Base-by-base conservation (phyloP, 1,284 basidiomycete species). In the Salmacisia buchloeana region DNA sequence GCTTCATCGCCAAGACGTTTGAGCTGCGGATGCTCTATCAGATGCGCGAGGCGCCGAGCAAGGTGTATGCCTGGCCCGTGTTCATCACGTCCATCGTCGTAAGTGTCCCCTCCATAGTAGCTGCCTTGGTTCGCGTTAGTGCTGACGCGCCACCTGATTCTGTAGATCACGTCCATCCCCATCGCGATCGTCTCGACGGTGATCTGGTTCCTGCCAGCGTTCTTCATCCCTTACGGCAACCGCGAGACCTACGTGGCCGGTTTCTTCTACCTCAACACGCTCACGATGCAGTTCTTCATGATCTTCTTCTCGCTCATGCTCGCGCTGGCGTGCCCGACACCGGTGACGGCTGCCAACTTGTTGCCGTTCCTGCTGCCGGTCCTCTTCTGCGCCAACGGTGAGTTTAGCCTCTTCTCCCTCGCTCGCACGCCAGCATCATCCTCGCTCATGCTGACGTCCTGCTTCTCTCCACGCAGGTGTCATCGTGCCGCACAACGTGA, bases 331-430 rank as follows among this genome's bases (percentile, higher is more conserved):
- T 76, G 72, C 27, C 70, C 75, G 4, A 76, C 74, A 15, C 75
- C 76, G 0, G 70, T 77, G 52, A 74, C 69, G 0, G 74, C 76
- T 1, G 69, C 75, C 54, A 74, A 77, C 52, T 62, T 77, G 58
- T 66, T 78, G n/a, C 76, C 76, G 0, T 76, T 77, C 62, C 66
- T 77, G 56, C 70, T 78, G 38, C 73, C 76, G 9, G 75, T 78
- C 43, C 67, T 81, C 60, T 75, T 80, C 35, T 76, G 83, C 56
- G 82, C 72, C 64, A 73, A 74, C 49, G 76, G 76, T 43, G 41
- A 43, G 41, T 43, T 15, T 15, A 38, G 35, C 15, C 7, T 38
- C 35, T 15, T 38, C 15, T 15, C 35, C n/a, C n/a, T n/a, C n/a
- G n/a, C n/a, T n/a, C n/a, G n/a, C n/a, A n/a, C n/a, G n/a, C 35